Evolutionary conservation across 192 early-diverging fungal genomes (phyloP).

Genomic region (Coemansia sp.): DNA sequence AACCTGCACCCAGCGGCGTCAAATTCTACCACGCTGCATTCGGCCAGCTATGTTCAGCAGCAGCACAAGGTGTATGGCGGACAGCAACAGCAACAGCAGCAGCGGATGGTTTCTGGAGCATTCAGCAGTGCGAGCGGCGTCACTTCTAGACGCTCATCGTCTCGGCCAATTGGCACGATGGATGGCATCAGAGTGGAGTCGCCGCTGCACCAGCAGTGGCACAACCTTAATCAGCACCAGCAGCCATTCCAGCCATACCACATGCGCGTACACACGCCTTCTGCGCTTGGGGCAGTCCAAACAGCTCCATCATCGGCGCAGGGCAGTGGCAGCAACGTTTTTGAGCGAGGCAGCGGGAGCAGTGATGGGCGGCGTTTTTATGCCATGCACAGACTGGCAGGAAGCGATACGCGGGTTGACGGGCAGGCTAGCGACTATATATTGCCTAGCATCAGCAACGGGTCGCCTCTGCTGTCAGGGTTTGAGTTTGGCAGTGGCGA

Average conservation of each 20-base stretch:
- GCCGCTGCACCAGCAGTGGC: slow-evolving; percentile 3
- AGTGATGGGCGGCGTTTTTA: slow-evolving; percentile 13
- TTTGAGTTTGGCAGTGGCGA: slow-evolving; percentile 32
- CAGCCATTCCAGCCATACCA: slow-evolving; percentile 2
- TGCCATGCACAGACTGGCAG: slow-evolving; percentile 27
- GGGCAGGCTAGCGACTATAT: slow-evolving; percentile 18
- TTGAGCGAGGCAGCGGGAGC: slow-evolving; percentile 4
- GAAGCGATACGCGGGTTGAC: slow-evolving; percentile 30
- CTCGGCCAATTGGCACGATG: neutral
- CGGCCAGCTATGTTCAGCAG: slow-evolving; percentile 30
- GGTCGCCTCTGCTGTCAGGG: slow-evolving; percentile 33
- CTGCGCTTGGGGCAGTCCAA: neutral
- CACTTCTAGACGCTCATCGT: neutral
- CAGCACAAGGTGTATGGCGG: slow-evolving; percentile 10
- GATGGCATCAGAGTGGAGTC: neutral
- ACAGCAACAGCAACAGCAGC: neutral
- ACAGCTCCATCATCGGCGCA: neutral
- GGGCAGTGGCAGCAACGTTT: slow-evolving; percentile 4
- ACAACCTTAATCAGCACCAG: slow-evolving; percentile 1
- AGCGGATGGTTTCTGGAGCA: neutral
- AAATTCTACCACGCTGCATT: slow-evolving; percentile 46
- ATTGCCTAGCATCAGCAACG: slow-evolving; percentile 34
- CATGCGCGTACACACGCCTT: slow-evolving; percentile 1
- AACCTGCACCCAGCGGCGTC: slow-evolving; percentile 40
- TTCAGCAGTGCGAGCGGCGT: neutral